Conservation (phyloP, 768 basidiomycete genomes). For the Hericium alpestre region DNA sequence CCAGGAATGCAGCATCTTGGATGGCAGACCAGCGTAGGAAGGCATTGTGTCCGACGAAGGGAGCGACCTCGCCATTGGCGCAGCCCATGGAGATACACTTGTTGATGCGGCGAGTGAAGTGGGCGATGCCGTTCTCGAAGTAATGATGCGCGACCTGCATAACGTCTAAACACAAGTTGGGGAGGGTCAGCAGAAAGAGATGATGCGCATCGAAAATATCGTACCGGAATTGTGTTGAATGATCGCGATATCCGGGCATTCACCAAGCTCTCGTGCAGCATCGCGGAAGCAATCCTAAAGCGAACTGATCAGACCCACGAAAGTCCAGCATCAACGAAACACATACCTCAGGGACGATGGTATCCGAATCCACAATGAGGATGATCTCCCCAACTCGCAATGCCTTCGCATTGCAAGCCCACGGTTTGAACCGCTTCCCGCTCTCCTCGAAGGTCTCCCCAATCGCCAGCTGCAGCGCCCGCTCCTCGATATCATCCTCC, state of each 20-base stretch:
- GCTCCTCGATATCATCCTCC: conserved; percentile 52
- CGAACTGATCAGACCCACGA: not conserved
- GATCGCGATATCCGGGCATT: conserved; percentile 77
- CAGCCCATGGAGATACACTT: no score
- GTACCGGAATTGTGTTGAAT: conserved; percentile 81
- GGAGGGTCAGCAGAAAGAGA: not conserved
- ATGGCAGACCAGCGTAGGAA: conserved; percentile 80
- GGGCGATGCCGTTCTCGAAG: no score
- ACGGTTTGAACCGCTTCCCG: conserved; percentile 52
- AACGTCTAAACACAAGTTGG: conserved; percentile 41
- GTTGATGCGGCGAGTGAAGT: no score
- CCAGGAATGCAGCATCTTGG: conserved; percentile 74
- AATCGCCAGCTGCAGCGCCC: conserved; percentile 60
- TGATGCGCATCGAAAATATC: not conserved
- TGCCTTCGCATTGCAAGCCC: conserved; percentile 67
- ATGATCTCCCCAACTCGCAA: conserved; percentile 73
- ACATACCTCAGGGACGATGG: conserved; percentile 61
- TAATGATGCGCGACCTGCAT: conserved; percentile 94
- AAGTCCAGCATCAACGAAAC: not conserved
- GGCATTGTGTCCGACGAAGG: no score
- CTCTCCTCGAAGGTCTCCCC: no score
- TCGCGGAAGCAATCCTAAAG: no score
- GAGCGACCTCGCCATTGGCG: no score
- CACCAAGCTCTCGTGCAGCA: conserved; percentile 74
- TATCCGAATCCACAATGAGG: no score